Conservation (phyloP, 2,329 filamentous ascomycete genomes). For the Cryphonectria japonica region DNA sequence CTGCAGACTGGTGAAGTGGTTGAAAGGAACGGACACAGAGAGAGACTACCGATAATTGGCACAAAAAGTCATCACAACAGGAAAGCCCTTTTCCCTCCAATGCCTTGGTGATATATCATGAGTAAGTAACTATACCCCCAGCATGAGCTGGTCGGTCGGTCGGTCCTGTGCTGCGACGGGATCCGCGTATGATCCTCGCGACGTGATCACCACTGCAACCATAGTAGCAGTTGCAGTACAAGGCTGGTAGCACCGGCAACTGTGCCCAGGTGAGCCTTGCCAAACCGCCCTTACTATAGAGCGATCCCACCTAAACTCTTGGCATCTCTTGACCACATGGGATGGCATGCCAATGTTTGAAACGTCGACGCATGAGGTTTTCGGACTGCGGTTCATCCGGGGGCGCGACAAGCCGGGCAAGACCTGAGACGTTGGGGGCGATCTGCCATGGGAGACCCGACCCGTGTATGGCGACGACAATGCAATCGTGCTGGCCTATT, state of each 20-base stretch:
- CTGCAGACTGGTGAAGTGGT: slow-evolving; percentile 21
- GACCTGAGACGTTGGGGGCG: neutral
- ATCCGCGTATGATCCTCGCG: slow-evolving; percentile 14
- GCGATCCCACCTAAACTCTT: neutral
- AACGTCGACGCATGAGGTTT: slow-evolving; percentile 13
- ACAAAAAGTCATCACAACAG: neutral
- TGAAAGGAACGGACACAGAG: slow-evolving; percentile 18
- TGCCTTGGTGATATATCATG: slow-evolving; percentile 2
- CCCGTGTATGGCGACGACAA: neutral
- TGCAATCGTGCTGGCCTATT: neutral
- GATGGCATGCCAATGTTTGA: slow-evolving; percentile 2
- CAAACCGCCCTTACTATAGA: neutral
- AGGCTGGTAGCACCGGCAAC: neutral
- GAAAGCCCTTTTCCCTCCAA: neutral
- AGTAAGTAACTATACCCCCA: neutral
- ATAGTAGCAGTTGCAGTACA: neutral
- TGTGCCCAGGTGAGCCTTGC: neutral
- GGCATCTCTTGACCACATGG: neutral
- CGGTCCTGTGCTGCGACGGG: slow-evolving; percentile 8
- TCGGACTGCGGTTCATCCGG: neutral
- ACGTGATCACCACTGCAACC: slow-evolving; percentile 3
- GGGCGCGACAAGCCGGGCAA: neutral
- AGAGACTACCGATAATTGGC: neutral
- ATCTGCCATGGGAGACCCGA: neutral
- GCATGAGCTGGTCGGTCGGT: neutral